Conservation (phyloP, 257 asterid genomes). For the Solanum bulbocastanum region DNA sequence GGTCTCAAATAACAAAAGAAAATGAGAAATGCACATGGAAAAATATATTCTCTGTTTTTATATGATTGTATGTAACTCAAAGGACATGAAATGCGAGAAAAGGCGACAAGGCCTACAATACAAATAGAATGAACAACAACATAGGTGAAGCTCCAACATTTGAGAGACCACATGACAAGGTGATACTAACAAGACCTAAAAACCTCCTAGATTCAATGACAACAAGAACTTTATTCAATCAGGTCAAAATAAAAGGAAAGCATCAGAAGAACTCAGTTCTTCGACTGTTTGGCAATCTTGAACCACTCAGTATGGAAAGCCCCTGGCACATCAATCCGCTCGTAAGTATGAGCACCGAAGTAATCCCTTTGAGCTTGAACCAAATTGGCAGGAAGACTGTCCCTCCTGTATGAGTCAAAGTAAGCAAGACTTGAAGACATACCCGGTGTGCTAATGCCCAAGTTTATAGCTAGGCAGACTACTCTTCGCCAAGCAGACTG, state of each 20-base stretch:
- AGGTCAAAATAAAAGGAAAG: background rate
- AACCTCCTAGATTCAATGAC: background rate
- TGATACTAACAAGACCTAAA: background rate
- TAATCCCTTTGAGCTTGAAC: constrained; percentile 95
- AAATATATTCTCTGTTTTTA: background rate
- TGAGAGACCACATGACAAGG: background rate
- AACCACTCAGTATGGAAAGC: constrained; percentile 93
- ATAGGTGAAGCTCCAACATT: background rate
- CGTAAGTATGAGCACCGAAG: constrained; percentile 94
- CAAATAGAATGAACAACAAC: background rate
- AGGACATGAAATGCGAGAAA: background rate
- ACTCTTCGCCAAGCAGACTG: constrained; percentile 95
- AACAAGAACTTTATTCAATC: background rate
- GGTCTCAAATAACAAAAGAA: background rate
- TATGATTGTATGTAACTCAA: background rate
- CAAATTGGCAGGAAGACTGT: constrained; percentile 78
- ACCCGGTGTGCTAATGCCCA: constrained; percentile 93
- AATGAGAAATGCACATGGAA: background rate
- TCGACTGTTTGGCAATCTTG: constrained; percentile 57
- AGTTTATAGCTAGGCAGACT: constrained; percentile 65
- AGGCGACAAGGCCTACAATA: background rate
- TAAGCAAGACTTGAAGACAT: constrained; percentile 97
- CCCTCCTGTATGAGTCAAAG: constrained; percentile 84
- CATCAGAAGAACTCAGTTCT: constrained; percentile 21
- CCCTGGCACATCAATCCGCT: constrained; percentile 68